Evolutionary conservation across 2,329 filamentous ascomycete genomes (phyloP).

Genomic region (Mariannaea sp.): DNA sequence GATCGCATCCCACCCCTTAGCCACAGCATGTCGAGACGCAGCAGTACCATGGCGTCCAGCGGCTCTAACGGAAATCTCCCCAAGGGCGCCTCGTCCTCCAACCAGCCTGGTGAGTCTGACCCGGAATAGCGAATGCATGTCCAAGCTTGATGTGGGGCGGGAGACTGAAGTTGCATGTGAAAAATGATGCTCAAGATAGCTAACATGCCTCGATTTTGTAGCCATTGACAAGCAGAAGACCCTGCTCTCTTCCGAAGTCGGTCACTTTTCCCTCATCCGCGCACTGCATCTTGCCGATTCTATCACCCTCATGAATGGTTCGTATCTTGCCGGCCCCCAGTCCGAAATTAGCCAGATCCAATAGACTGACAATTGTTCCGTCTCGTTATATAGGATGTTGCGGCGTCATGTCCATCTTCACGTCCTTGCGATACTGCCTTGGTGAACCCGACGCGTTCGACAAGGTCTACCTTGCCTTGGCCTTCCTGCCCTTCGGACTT

Average conservation of each 20-base stretch:
- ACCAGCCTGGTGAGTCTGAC: conserved; percentile 42
- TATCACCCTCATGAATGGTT: conserved; percentile 82
- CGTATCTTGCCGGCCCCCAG: conserved; percentile 15
- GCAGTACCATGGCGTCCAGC: conserved; percentile 44
- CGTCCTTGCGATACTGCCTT: conserved; percentile 90
- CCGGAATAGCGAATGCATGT: neutral
- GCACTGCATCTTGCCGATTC: conserved; percentile 80
- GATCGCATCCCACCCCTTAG: neutral
- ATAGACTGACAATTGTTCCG: conserved; percentile 11
- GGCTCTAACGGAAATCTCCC: conserved; percentile 36
- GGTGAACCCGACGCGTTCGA: conserved; percentile 67
- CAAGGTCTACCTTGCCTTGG: conserved; percentile 81
- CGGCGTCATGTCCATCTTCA: conserved; percentile 94
- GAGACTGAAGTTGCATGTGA: conserved; percentile 3
- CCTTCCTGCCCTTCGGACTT: conserved; percentile 86
- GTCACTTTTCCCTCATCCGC: conserved; percentile 72
- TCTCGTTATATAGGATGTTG: conserved; percentile 65
- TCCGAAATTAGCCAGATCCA: neutral
- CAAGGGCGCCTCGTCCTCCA: conserved; percentile 39
- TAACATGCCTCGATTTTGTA: conserved; percentile 37
- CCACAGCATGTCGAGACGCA: conserved; percentile 66
- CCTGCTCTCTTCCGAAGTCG: conserved; percentile 69
- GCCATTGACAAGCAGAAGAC: conserved; percentile 77
- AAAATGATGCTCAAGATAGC: neutral
- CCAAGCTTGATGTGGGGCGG: conserved; percentile 1